Evolutionary conservation across 2,329 filamentous ascomycete genomes (phyloP), one percentile per base, ranked within the genome.

Genomic region (Sporothrix pseudoabietina): DNA sequence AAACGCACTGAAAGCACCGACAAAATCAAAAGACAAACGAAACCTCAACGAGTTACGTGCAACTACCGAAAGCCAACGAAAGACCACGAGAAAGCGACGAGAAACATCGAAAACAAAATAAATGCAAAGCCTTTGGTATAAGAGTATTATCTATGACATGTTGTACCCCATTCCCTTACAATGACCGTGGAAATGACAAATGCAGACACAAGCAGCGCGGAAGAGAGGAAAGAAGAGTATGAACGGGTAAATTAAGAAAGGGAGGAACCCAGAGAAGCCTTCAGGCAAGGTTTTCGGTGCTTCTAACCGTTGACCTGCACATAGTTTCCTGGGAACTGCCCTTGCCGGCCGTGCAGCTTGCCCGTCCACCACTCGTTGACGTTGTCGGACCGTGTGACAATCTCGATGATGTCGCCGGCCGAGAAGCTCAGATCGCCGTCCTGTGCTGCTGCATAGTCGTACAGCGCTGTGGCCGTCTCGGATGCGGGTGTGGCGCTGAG

Each of bases 291-390:
- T 39, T 47, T 49, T 26, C 59, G 47, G 41, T 19, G 49, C 49
- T 10, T 59, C 63, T 69, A 72, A 41, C 61, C 63, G 39, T 72
- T 19, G n/a, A 72, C 71, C 30, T 72, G 71, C 61, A 72, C 71
- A 49, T 72, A 72, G 61, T 72, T 72, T 57, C 71, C 71, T 83
- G 96, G 96, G 81, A 99, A 99, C 80, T 98, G 95, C 35, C 96
- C 96, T 79, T 92, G 85, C 82, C 91, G 91, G 68, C 92, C 94
- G 74, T 91, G 86, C 71, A 97, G 80, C 80, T 89, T 92, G 52
- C 96, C 96, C 9, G 87, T 91, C 96, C 96, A 99, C 96, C 96
- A 99, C 82, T 99, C 96, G 78, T 99, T 98, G 70, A 93, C 91
- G 78, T 97, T 98, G 75, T 88, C 86, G n/a, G 94, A 97, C 77